A percentile compares a stretch with the other conserved stretches of the same genome.
Evolutionary conservation across 1,284 basidiomycete species (phyloP).

Genomic region (Rhodotorula glutinis): DNA sequence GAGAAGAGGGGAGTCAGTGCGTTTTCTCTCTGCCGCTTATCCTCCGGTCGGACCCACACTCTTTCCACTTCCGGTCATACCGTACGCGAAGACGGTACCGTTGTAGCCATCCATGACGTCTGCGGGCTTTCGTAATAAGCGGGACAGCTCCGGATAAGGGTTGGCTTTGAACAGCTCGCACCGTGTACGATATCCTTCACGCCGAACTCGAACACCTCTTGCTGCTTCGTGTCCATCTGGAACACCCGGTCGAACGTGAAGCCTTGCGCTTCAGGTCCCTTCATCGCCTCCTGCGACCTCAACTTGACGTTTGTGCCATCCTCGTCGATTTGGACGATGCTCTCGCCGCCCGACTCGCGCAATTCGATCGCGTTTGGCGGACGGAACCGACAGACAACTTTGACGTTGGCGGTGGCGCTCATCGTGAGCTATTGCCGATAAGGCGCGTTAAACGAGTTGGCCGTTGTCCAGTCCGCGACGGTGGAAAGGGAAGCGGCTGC

Average conservation of each 20-base stretch:
- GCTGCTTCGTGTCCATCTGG: conserved; percentile 83
- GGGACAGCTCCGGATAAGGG: too few relatives aligned
- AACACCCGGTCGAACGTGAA: conserved; percentile 98
- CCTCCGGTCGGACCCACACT: not conserved
- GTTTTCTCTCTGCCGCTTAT: not conserved
- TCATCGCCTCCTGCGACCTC: conserved; percentile 47
- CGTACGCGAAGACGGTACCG: conserved; percentile 91
- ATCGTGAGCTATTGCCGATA: not conserved
- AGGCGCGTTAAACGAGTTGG: too few relatives aligned
- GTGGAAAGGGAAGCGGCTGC: too few relatives aligned
- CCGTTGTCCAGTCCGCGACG: not conserved
- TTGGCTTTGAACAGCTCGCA: conserved; percentile 12
- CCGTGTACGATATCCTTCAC: conserved; percentile 71
- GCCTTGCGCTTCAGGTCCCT: conserved; percentile 59
- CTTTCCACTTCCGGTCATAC: conserved; percentile 65
- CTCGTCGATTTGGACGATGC: conserved; percentile 80
- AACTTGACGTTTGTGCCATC: conserved; percentile 77
- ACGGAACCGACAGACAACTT: conserved; percentile 95
- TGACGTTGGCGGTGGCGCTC: conserved; percentile 51
- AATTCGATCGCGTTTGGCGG: conserved; percentile 89
- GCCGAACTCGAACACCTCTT: conserved; percentile 97
- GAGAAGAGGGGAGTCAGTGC: not conserved
- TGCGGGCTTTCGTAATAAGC: conserved; percentile 51
- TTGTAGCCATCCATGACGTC: conserved; percentile 99
- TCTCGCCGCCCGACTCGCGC: conserved; percentile 77